Evolutionary conservation across 306 rosid genomes (phyloP).

Genomic region (Fagus crenata): DNA sequence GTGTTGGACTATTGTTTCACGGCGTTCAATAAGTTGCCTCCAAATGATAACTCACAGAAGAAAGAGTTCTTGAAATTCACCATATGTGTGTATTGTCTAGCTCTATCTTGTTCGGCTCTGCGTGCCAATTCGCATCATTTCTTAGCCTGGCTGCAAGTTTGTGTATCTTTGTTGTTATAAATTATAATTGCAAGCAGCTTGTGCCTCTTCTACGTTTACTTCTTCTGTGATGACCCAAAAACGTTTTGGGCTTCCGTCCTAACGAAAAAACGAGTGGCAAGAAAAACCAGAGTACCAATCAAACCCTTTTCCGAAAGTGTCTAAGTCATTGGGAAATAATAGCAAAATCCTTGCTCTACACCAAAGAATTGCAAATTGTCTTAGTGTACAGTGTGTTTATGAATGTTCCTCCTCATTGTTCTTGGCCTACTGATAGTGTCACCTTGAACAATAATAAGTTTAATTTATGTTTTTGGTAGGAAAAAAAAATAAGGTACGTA

Average conservation of each 20-base stretch:
- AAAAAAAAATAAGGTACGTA: too few species aligned
- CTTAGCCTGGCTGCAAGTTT: background rate
- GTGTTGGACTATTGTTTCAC: background rate
- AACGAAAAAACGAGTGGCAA: background rate
- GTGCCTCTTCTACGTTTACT: conserved; percentile 19
- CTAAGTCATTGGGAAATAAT: background rate
- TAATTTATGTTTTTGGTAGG: too few species aligned
- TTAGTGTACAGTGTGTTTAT: background rate
- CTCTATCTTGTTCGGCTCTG: conserved; percentile 20
- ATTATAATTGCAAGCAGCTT: background rate
- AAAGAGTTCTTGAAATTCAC: conserved; percentile 10
- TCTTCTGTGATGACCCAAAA: conserved; percentile 1
- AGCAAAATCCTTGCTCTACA: too few species aligned
- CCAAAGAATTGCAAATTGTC: too few species aligned
- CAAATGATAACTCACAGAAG: background rate
- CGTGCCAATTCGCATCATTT: conserved; percentile 10
- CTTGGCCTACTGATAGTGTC: too few species aligned
- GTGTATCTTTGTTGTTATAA: background rate
- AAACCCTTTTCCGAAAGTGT: background rate
- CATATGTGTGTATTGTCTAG: conserved; percentile 12
- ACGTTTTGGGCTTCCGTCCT: background rate
- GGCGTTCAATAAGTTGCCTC: conserved; percentile 4
- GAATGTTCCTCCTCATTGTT: background rate
- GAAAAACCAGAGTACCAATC: too few species aligned
- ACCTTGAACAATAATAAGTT: too few species aligned